These are phyloP conservation scores for Trichoderma harzianum DNA, from an alignment of 2,329 filamentous ascomycete species.

Conservation along the genomic window DNA sequence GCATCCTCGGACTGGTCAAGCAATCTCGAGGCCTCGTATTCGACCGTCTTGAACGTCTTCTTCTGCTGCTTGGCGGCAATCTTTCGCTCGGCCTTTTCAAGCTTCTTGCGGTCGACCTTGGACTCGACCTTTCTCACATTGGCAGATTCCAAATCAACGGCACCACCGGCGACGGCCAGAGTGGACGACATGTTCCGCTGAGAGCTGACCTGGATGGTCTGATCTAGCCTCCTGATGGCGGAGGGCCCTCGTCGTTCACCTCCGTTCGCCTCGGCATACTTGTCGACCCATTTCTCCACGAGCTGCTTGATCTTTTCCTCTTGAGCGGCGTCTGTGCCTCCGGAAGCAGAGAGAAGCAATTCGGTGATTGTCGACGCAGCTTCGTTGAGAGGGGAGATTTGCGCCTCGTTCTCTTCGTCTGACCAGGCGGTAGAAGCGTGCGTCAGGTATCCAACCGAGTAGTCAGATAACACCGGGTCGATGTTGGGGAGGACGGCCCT, in stretches of 20 bases:
- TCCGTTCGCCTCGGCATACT: slow-evolving; percentile 71
- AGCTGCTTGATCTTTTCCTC: slow-evolving; percentile 77
- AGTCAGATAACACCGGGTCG: slow-evolving; percentile 84
- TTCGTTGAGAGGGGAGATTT: slow-evolving; percentile 74
- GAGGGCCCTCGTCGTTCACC: slow-evolving; percentile 67
- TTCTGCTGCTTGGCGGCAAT: slow-evolving; percentile 98
- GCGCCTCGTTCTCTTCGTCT: slow-evolving; percentile 66
- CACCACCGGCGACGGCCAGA: slow-evolving; percentile 76
- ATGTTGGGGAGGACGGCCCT: slow-evolving; percentile 79
- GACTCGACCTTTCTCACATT: slow-evolving; percentile 94
- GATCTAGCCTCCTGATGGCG: slow-evolving; percentile 79
- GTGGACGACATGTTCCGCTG: slow-evolving; percentile 97
- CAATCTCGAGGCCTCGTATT: slow-evolving; percentile 91
- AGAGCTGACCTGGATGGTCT: slow-evolving; percentile 89
- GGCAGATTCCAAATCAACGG: slow-evolving; percentile 89
- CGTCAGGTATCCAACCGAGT: slow-evolving; percentile 88
- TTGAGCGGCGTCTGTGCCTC: slow-evolving; percentile 67
- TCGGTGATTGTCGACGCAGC: slow-evolving; percentile 83
- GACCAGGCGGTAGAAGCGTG: slow-evolving; percentile 86
- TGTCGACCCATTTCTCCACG: slow-evolving; percentile 85
- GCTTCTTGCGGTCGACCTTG: slow-evolving; percentile 96
- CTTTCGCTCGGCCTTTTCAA: slow-evolving; percentile 97
- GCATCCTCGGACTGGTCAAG: slow-evolving; percentile 78
- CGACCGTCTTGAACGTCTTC: slow-evolving; percentile 96
- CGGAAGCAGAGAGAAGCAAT: slow-evolving; percentile 88